Percentiles rank a stretch among this genome's conserved stretches.
Evolutionary conservation across 1,139 yeast species (phyloP).

Genomic region (Sugiyamaella xylanicola): DNA sequence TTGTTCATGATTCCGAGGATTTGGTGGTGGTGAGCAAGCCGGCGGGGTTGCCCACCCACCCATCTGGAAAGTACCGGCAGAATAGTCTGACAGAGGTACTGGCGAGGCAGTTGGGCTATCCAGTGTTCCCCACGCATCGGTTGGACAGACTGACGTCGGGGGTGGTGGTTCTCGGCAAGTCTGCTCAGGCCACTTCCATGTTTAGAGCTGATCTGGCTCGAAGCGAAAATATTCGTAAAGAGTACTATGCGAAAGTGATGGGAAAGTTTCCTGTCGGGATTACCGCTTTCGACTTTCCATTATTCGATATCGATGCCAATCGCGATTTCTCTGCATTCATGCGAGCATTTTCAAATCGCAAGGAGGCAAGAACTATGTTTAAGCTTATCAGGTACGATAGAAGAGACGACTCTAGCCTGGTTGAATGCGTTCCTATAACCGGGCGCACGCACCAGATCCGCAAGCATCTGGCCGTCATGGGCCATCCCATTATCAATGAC

Average conservation of each 20-base stretch:
- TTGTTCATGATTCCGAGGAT: constrained; percentile 74
- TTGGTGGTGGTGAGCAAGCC: constrained; percentile 89
- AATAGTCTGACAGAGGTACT: constrained; percentile 56
- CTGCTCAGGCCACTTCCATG: constrained; percentile 71
- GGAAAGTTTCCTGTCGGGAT: constrained; percentile 68
- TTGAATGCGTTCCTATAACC: constrained; percentile 77
- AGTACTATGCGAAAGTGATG: constrained; percentile 80
- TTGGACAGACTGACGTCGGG: constrained; percentile 91
- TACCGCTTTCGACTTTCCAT: constrained; percentile 61
- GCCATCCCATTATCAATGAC: constrained; percentile 90
- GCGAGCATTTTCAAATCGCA: constrained; percentile 58
- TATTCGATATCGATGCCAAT: constrained; percentile 72
- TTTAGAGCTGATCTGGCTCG: constrained; percentile 72
- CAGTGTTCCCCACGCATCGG: constrained; percentile 48
- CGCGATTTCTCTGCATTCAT: constrained; percentile 51
- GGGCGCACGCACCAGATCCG: constrained; percentile 96
- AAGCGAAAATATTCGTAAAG: constrained; percentile 66
- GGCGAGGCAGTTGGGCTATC: constrained; percentile 26
- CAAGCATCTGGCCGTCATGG: constrained; percentile 83
- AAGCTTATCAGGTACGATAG: constrained; percentile 38
- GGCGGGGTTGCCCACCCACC: constrained; percentile 86
- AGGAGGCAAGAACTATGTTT: constrained; percentile 49
- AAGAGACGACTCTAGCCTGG: constrained; percentile 54
- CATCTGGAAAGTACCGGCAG: constrained; percentile 85
- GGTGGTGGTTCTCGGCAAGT: constrained; percentile 83